A percentile compares a stretch with the other conserved stretches of the same genome.
These are phyloP conservation scores for Aspergillus aculeatus DNA, from an alignment of 2,329 filamentous ascomycete species.

Conservation along the genomic window DNA sequence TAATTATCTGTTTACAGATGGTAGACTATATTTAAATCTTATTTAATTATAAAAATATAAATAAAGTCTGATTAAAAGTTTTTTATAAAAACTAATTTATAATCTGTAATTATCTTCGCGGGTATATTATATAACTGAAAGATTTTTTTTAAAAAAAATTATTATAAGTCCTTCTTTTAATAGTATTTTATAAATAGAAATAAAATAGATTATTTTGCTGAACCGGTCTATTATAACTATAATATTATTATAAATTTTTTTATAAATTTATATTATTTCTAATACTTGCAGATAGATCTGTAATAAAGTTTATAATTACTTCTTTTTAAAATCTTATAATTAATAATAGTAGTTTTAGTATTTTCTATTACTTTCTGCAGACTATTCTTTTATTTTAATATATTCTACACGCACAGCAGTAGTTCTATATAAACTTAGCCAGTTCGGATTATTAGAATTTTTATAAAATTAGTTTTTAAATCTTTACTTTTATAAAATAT, in stretches of 20 bases:
- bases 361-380: neutral
- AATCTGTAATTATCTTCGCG: neutral
- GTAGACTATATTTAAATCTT: neutral
- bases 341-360: neutral
- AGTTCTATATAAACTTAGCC: neutral
- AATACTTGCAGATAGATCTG: neutral
- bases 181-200: too few relatives aligned
- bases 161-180: neutral
- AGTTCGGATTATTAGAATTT: too few relatives aligned
- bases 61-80: neutral
- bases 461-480: too few relatives aligned
- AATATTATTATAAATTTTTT: neutral
- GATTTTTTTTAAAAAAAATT: neutral
- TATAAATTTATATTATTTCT: slow-evolving; percentile 2
- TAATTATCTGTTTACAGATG: neutral
- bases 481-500: too few relatives aligned
- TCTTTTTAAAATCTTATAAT: neutral
- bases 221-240: neutral
- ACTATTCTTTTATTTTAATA: neutral
- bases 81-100: neutral
- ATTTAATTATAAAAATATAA: neutral
- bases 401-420: neutral
- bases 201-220: neutral
- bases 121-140: too few relatives aligned
- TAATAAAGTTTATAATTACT: neutral